Conservation (phyloP, 495 filamentous ascomycete genomes). For the Xeromyces bisporus region DNA sequence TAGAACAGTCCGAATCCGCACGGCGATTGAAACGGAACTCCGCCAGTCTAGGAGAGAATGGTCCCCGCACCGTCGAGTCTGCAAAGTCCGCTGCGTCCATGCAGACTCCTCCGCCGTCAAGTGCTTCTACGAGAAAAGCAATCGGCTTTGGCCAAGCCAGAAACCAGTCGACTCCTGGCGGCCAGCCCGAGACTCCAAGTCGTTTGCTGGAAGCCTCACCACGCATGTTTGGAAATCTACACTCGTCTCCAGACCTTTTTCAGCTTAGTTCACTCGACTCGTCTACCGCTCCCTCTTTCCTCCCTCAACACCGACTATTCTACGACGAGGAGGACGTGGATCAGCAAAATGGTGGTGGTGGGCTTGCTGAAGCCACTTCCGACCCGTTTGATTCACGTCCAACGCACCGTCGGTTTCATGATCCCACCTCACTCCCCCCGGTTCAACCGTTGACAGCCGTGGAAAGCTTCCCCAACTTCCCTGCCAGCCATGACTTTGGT, state of each 20-base stretch:
- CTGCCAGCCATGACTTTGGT: slow-evolving; percentile 10
- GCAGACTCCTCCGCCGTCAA: slow-evolving; percentile 50
- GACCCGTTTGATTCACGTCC: slow-evolving; percentile 4
- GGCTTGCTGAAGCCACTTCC: slow-evolving; percentile 3
- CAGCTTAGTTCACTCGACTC: slow-evolving; percentile 54
- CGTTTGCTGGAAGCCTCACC: slow-evolving; percentile 27
- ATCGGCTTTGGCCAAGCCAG: slow-evolving; percentile 18
- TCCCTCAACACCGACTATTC: slow-evolving; percentile 49
- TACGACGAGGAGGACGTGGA: slow-evolving; percentile 52
- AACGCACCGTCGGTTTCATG: slow-evolving; percentile 4
- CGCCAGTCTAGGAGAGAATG: slow-evolving; percentile 14
- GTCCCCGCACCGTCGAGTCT: slow-evolving; percentile 21
- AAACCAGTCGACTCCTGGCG: slow-evolving; percentile 12
- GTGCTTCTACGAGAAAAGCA: slow-evolving; percentile 34
- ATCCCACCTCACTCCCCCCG: slow-evolving; percentile 6
- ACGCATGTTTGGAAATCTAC: slow-evolving; percentile 34
- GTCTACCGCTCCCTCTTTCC: slow-evolving; percentile 42
- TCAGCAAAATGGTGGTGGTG: slow-evolving; percentile 8
- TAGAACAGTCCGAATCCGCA: slow-evolving; percentile 24
- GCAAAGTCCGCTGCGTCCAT: slow-evolving; percentile 39
- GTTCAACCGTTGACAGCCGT: slow-evolving; percentile 27
- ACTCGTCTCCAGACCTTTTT: slow-evolving; percentile 50
- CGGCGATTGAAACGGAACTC: slow-evolving; percentile 27
- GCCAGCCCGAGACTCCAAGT: slow-evolving; percentile 26
- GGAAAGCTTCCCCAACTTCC: slow-evolving; percentile 23